phyloP scores from a whole-genome alignment of 345 rosid species.

The Angophora floribunda region DNA sequence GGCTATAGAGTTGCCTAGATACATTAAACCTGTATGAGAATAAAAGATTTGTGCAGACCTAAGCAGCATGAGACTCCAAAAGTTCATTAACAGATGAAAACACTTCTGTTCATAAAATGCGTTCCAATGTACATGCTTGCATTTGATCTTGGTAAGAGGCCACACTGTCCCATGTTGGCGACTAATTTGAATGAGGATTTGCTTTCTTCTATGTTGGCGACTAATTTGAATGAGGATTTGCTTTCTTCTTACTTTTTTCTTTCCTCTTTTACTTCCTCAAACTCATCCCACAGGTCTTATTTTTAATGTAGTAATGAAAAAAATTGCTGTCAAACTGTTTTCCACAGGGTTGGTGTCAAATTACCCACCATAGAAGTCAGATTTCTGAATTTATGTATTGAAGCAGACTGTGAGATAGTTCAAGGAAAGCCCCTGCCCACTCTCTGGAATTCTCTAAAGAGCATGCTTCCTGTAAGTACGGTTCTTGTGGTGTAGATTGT shows the following conservation, averaged over 20 bases:
- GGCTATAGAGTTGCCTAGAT: not conserved
- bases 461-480: slow-evolving; percentile 34
- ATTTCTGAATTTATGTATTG: slow-evolving; percentile 39
- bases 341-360: slow-evolving; percentile 50
- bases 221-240: not conserved
- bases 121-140: not conserved
- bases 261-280: not conserved
- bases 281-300: not conserved
- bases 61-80: not conserved
- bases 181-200: too few relatives aligned
- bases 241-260: not conserved
- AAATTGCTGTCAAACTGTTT: not conserved
- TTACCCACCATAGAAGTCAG: slow-evolving; percentile 58
- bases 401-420: slow-evolving; percentile 57
- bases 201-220: too few relatives aligned
- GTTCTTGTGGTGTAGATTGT: not conserved
- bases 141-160: not conserved
- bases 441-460: slow-evolving; percentile 51
- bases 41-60: not conserved
- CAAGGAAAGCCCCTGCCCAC: slow-evolving; percentile 76
- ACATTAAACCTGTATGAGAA: not conserved
- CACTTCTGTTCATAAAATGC: not conserved
- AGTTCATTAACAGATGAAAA: not conserved
- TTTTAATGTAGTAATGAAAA: not conserved
- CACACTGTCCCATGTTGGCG: not conserved